Conservation (phyloP, 1,284 basidiomycete genomes). For the Cerioporus squamosus region DNA sequence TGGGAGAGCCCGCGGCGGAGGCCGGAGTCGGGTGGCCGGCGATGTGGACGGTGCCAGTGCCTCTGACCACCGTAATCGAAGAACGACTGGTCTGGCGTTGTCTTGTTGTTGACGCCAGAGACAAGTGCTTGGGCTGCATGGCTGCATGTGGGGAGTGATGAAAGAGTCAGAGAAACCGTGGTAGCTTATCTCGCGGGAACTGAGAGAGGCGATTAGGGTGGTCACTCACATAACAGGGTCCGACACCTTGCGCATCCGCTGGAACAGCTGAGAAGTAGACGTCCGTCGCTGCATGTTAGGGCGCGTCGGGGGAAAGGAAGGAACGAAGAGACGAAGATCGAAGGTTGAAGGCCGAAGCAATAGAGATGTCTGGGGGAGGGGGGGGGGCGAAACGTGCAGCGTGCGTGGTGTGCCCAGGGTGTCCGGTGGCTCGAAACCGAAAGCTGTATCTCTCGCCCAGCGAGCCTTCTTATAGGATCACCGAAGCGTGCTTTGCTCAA, state of each 20-base stretch:
- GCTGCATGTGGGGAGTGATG: not conserved
- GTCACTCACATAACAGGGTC: conserved; percentile 11
- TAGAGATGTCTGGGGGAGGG: not conserved
- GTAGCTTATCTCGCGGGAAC: too few species aligned
- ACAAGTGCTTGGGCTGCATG: not conserved
- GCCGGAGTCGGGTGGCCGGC: not conserved
- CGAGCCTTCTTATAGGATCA: not conserved
- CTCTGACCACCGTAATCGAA: conserved; percentile 13
- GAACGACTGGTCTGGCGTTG: conserved; percentile 6
- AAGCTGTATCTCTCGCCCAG: not conserved
- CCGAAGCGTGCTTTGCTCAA: not conserved
- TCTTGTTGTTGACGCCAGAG: not conserved
- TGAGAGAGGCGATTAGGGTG: not conserved
- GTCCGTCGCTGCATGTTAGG: conserved; percentile 10
- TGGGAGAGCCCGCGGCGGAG: conserved; percentile 3
- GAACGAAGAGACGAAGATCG: not conserved
- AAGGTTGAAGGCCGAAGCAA: not conserved
- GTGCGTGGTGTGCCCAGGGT: not conserved
- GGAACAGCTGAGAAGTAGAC: conserved; percentile 1
- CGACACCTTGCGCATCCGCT: conserved; percentile 17
- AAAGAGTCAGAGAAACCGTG: not conserved
- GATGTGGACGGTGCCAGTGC: not conserved
- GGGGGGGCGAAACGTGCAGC: not conserved
- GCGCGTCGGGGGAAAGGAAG: not conserved
- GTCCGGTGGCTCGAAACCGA: not conserved